Evolutionary conservation across 148 eudicot genomes (phyloP).

Genomic region (Vaccinium corymbosum): DNA sequence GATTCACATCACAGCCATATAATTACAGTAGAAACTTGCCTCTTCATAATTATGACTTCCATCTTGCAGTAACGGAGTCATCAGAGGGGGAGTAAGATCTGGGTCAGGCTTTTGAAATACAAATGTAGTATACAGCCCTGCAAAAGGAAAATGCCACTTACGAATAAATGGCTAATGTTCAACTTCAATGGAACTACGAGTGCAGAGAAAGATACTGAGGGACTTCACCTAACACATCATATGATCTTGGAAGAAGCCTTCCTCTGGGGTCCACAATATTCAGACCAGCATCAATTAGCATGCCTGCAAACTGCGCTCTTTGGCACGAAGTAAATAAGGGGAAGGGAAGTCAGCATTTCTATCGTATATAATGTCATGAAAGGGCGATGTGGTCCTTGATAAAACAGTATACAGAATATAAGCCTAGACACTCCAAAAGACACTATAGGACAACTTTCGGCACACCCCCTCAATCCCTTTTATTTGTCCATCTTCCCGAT

Average conservation of each 20-base stretch:
- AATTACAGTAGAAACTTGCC: slow-evolving; percentile 46
- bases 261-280: slow-evolving; percentile 92
- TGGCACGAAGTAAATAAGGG: slow-evolving; percentile 18
- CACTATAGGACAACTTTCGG: background rate
- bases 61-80: slow-evolving; percentile 72
- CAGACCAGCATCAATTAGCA: slow-evolving; percentile 72
- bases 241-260: slow-evolving; percentile 80
- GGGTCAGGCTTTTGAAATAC: slow-evolving; percentile 97
- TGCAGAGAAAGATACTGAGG: slow-evolving; percentile 2
- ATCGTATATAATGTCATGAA: slow-evolving; percentile 3
- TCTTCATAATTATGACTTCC: slow-evolving; percentile 59
- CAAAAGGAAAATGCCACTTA: slow-evolving; percentile 15
- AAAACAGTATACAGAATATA: background rate
- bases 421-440: background rate
- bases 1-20: background rate
- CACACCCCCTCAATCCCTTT: background rate
- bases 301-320: slow-evolving; percentile 80
- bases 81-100: slow-evolving; percentile 82
- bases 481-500: background rate
- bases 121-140: slow-evolving; percentile 87
- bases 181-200: background rate
- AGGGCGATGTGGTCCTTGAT: background rate
- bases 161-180: slow-evolving; percentile 10
- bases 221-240: slow-evolving; percentile 69
- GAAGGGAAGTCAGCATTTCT: slow-evolving; percentile 14